Conservation (phyloP, 1,139 yeast genomes). For the Geotrichum candidum region DNA sequence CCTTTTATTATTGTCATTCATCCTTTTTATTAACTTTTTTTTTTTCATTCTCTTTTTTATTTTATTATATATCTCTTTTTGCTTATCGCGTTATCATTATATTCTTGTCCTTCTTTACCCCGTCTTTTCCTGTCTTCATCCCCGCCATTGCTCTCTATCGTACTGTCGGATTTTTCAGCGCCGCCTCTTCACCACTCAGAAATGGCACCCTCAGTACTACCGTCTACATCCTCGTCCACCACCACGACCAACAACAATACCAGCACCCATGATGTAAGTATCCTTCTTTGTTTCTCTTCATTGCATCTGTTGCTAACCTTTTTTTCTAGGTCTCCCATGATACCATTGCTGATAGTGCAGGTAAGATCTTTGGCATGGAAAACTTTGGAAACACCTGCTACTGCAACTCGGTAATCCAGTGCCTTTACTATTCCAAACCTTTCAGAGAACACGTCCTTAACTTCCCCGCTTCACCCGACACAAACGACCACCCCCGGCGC, state of each 20-base stretch:
- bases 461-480: slow-evolving; percentile 35
- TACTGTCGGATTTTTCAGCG: background rate
- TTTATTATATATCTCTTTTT: background rate
- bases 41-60: background rate
- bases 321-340: background rate
- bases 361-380: slow-evolving; percentile 82
- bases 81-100: background rate
- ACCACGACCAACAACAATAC: background rate
- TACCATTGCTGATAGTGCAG: slow-evolving; percentile 28
- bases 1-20: background rate
- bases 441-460: slow-evolving; percentile 57
- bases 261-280: background rate
- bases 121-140: background rate
- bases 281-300: background rate
- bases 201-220: background rate
- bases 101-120: background rate
- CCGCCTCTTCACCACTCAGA: background rate
- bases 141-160: background rate
- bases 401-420: slow-evolving; percentile 86
- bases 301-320: background rate
- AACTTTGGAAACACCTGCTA: slow-evolving; percentile 93
- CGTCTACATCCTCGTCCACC: background rate
- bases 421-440: slow-evolving; percentile 66
- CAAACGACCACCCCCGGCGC: slow-evolving; percentile 5
- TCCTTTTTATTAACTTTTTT: background rate